Evolutionary conservation across 1,284 basidiomycete genomes (phyloP), one percentile per base, ranked within the genome.

Genomic region (Takashimella tepidaria): DNA sequence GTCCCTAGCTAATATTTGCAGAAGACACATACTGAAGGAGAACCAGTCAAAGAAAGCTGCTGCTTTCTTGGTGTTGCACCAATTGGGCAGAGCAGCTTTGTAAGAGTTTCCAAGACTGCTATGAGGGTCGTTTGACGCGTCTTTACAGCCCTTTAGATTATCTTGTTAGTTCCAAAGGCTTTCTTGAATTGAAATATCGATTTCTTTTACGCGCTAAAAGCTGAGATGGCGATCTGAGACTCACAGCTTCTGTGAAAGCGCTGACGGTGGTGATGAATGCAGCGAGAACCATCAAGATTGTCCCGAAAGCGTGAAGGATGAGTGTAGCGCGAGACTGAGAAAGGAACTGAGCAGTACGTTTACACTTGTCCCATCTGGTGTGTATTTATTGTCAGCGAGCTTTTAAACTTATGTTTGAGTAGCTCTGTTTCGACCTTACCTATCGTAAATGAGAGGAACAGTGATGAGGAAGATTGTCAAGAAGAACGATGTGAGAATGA

Each of bases 61-160:
- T 3, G 91, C 90, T 67, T 89, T 90, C 77, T 93, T 92, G 5
- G 91, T 92, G 58, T 79, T 83, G 73, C 91, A 95, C 87, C 88
- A 93, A 1, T 85, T 83, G 11, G 79, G 71, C 5, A 95, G 78
- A 5, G 78, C 88, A 11, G 79, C 79, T 62, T 81, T 82, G 72
- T 86, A 95, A 51, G 76, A 80, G 47, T 85, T 80, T 8, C 88
- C 88, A n/a, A 82, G 79, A 23, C 79, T 78, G 2, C 83, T 81
- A 66, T 88, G 78, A 1, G 88, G 88, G 62, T 89, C 88, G 11
- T 86, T 81, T 47, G 78, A 77, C 0, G 87, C 71, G 61, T 92
- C 79, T 74, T 92, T 92, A 79, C 91, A 95, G 1, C 91, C 90
- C 53, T 66, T 63, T 16, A 37, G 16, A n/a, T n/a, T n/a, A n/a